These are phyloP conservation scores for Adansonia rubrostipa DNA, from an alignment of 441 rosid species.

Conservation along the genomic window DNA sequence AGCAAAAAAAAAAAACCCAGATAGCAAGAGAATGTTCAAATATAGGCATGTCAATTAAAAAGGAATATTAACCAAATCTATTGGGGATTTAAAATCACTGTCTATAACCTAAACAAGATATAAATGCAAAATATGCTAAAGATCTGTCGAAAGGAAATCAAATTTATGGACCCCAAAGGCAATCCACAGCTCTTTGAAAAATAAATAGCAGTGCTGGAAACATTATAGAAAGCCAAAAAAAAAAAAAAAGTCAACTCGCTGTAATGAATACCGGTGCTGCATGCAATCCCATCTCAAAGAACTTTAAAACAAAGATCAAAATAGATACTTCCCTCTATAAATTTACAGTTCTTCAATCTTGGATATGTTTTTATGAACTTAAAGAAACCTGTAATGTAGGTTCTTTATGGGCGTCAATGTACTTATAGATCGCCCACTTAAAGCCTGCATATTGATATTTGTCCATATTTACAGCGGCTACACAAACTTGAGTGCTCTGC, in stretches of 20 bases:
- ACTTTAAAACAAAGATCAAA: not conserved
- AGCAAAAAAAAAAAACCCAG: not conserved
- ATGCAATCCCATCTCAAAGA: not conserved
- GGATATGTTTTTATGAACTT: not conserved
- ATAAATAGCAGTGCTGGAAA: not conserved
- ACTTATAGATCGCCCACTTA: conserved; percentile 35
- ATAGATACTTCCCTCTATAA: not conserved
- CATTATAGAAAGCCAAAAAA: not conserved
- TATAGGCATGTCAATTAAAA: not conserved
- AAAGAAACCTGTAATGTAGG: conserved; percentile 24
- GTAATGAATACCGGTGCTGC: not conserved
- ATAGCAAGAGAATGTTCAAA: conserved; percentile 1
- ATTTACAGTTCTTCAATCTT: not conserved
- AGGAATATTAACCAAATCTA: not conserved
- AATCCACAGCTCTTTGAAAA: not conserved
- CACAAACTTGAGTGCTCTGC: conserved; percentile 35
- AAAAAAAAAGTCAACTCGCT: not conserved
- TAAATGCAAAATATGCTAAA: not conserved
- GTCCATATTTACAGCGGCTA: conserved; percentile 44
- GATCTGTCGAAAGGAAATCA: not conserved
- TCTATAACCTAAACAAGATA: not conserved
- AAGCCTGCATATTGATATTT: conserved; percentile 32
- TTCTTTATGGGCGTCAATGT: conserved; percentile 41
- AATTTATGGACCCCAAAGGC: not conserved
- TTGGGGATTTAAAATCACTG: not conserved